Evolutionary conservation across 495 filamentous ascomycete species (phyloP).

Genomic region (Amphirosellinia nigrospora): DNA sequence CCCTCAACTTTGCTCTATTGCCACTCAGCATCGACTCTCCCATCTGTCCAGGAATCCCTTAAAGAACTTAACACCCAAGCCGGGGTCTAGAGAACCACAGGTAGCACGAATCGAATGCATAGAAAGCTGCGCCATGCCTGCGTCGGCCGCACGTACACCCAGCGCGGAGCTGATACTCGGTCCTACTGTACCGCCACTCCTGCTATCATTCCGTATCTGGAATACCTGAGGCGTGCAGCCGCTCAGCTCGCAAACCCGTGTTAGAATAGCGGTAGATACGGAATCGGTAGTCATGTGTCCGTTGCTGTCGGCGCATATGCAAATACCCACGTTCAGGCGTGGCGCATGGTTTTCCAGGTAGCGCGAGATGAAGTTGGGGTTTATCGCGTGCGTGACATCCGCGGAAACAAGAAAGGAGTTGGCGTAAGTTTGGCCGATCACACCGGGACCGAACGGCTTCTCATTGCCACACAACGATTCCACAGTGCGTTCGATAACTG

Average conservation of each 20-base stretch:
- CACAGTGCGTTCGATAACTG: constrained; percentile 77
- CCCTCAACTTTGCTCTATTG: constrained; percentile 34
- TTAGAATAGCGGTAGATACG: constrained; percentile 76
- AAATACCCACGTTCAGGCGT: constrained; percentile 85
- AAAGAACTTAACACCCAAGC: constrained; percentile 85
- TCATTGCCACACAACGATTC: constrained; percentile 63
- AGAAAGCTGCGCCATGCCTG: constrained; percentile 87
- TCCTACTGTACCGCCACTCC: constrained; percentile 92
- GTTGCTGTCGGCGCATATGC: constrained; percentile 85
- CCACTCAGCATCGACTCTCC: constrained; percentile 90
- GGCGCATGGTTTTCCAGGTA: constrained; percentile 88
- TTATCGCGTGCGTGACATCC: constrained; percentile 92
- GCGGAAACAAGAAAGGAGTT: constrained; percentile 92
- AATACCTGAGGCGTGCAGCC: constrained; percentile 81
- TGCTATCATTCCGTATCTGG: constrained; percentile 90
- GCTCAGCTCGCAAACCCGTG: constrained; percentile 72
- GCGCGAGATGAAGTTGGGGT: constrained; percentile 84
- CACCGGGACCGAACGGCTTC: constrained; percentile 62
- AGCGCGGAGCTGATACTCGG: constrained; percentile 84
- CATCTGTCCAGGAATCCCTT: constrained; percentile 88
- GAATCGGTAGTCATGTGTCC: constrained; percentile 93
- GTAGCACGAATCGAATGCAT: constrained; percentile 97
- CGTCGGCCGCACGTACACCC: constrained; percentile 86
- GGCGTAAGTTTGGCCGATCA: constrained; percentile 83
- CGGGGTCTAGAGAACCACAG: constrained; percentile 84